Evolutionary conservation across 2,329 filamentous ascomycete species (phyloP).

Genomic region (Xylaria arbuscula): DNA sequence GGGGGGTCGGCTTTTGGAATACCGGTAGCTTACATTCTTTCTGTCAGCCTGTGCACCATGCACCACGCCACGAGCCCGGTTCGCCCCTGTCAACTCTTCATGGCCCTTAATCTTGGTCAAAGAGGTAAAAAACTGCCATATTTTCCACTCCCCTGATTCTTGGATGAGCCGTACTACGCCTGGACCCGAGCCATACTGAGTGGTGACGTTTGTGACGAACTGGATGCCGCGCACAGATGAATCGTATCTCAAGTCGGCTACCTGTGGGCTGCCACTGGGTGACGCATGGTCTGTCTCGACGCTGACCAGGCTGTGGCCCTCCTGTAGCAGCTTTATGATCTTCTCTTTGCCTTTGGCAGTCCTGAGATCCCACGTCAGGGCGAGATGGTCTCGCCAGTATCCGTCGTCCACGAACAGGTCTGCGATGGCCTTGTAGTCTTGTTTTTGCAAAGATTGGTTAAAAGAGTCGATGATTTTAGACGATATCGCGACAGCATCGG

Average conservation of each 20-base stretch:
- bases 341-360: constrained; percentile 61
- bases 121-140: constrained; percentile 63
- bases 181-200: constrained; percentile 59
- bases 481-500: constrained; percentile 54
- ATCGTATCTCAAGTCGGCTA: constrained; percentile 56
- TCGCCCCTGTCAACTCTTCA: constrained; percentile 55
- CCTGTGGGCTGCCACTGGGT: constrained; percentile 54
- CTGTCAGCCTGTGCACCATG: constrained; percentile 59
- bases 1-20: not conserved
- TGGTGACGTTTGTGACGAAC: constrained; percentile 62
- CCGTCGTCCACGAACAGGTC: constrained; percentile 61
- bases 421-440: constrained; percentile 51
- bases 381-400: constrained; percentile 70
- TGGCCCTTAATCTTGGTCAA: constrained; percentile 58
- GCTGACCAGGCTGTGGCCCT: constrained; percentile 49
- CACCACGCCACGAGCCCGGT: constrained; percentile 60
- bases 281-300: constrained; percentile 56
- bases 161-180: constrained; percentile 61
- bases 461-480: constrained; percentile 52
- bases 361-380: constrained; percentile 65
- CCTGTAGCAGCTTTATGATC: constrained; percentile 52
- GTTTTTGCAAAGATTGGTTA: constrained; percentile 53
- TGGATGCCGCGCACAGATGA: constrained; percentile 60
- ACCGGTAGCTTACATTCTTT: constrained; percentile 56
- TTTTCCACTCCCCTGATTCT: constrained; percentile 58